phyloP scores from a whole-genome alignment of 2,329 filamentous ascomycete genomes.

The Tolypocladium cylindrosporum region DNA sequence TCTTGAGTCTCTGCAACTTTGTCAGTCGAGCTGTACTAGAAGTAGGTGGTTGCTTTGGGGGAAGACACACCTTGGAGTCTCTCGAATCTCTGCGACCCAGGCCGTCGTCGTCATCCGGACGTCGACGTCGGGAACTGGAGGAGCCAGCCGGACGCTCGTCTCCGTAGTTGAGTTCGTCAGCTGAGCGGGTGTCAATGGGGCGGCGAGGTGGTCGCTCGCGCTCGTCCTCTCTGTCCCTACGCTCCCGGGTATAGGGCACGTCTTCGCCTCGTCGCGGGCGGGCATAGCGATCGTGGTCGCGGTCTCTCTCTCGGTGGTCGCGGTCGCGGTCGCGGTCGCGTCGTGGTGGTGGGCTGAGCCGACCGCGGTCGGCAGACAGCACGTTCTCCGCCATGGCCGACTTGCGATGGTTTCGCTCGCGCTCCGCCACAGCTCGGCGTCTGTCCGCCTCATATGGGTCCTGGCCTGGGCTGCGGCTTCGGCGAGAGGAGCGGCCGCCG shows the following conservation, averaged over 20 bases:
- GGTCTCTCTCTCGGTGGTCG: conserved; percentile 31
- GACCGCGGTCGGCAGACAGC: conserved; percentile 40
- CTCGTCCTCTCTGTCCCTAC: conserved; percentile 81
- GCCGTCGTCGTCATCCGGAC: conserved; percentile 69
- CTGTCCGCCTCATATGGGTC: conserved; percentile 95
- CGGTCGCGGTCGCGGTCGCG: conserved; percentile 33
- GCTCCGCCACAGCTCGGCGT: conserved; percentile 84
- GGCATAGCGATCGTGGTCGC: conserved; percentile 14
- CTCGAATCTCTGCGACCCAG: conserved; percentile 54
- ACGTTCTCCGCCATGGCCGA: conserved; percentile 57
- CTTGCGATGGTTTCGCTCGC: conserved; percentile 89
- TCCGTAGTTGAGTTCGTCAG: conserved; percentile 87
- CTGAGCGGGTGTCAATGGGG: conserved; percentile 62
- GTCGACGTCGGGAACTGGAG: conserved; percentile 58
- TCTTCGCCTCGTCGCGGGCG: conserved; percentile 16
- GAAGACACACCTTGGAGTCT: conserved; percentile 51
- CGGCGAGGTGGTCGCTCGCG: conserved; percentile 81
- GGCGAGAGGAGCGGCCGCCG: conserved; percentile 45
- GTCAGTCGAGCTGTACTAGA: conserved; percentile 14
- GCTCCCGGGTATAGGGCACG: conserved; percentile 50
- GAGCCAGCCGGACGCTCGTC: conserved; percentile 57
- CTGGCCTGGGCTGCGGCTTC: conserved; percentile 80
- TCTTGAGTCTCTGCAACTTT: conserved; percentile 41
- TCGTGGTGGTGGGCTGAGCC: conserved; percentile 29
- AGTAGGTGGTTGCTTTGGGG: background rate